phyloP scores from a whole-genome alignment of 2,329 filamentous ascomycete genomes.

The Pseudogymnoascus sp. region DNA sequence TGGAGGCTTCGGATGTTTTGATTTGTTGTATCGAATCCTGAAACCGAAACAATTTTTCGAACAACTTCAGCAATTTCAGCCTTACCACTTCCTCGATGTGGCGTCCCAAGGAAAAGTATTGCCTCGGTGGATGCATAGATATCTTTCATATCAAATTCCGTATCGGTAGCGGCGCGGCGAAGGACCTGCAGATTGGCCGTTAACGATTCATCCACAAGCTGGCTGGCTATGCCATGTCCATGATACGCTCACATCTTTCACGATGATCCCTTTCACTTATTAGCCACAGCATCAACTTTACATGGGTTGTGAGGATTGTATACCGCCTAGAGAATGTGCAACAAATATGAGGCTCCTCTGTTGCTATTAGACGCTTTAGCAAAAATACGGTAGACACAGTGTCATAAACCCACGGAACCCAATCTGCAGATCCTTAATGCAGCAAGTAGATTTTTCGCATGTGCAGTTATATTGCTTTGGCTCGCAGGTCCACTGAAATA shows the following conservation, averaged over 20 bases:
- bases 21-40: slow-evolving; percentile 16
- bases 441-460: slow-evolving; percentile 16
- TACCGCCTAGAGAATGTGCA: slow-evolving; percentile 21
- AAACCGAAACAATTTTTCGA: slow-evolving; percentile 16
- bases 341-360: slow-evolving; percentile 18
- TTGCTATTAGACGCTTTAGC: slow-evolving; percentile 10
- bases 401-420: slow-evolving; percentile 12
- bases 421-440: slow-evolving; percentile 12
- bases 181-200: slow-evolving; percentile 14
- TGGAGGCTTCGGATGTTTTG: slow-evolving; percentile 17
- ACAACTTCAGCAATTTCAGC: slow-evolving; percentile 21
- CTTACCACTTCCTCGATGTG: slow-evolving; percentile 26
- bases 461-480: slow-evolving; percentile 15
- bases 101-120: slow-evolving; percentile 29
- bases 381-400: not conserved
- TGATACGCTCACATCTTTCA: slow-evolving; percentile 16
- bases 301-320: not conserved
- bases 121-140: slow-evolving; percentile 15
- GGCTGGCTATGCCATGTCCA: slow-evolving; percentile 1
- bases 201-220: not conserved
- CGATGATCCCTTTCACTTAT: slow-evolving; percentile 16
- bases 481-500: slow-evolving; percentile 18
- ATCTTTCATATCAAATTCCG: slow-evolving; percentile 8
- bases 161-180: slow-evolving; percentile 10
- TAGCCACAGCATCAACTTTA: not conserved